Base-by-base conservation (phyloP, 495 filamentous ascomycete species). In the Cercophora scortea region DNA sequence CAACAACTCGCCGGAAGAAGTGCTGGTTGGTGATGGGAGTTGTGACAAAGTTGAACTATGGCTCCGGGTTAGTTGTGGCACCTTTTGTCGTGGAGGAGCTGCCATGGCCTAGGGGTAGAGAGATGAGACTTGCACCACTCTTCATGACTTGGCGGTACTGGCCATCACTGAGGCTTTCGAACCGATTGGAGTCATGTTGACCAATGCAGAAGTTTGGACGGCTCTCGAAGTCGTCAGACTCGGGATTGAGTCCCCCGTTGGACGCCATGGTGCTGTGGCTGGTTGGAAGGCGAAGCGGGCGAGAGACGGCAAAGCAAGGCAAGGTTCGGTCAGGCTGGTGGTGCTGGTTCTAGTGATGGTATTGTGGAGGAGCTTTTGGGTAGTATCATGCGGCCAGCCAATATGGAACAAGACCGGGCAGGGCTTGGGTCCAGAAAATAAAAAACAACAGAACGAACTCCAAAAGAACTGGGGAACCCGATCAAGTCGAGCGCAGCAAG, bases 21-120 rank as follows among this genome's bases (percentile, higher is more conserved):
- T 85, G 76, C 9, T 79, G 61, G 46, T 86, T 96, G 2, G 93
- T 96, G 57, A 98, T 90, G 9, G 88, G 87, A 0, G 82, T 84
- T 0, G 92, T 96, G 60, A 95, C 79, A 78, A 95, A 89, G 66
- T 93, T 85, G 81, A 97, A 97, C 89, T 97, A 45, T 15, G 2
- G 36, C 11, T 32, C n/a, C 12, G 43, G 42, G 60, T 52, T 43
- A 50, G 42, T 25, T 36, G 18, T 34, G 10, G 42, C 13, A 32
- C 13, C 1, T 25, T 54, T 50, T n/a, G 47, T 15, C 44, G 35
- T n/a, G 9, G 43, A 42, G 18, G 34, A 19, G 1, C 1, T 11
- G 38, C 38, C 38, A 12, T 41, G 12, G 15, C 11, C 38, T 41
- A 7, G 38, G 38, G 11, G n/a, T 11, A 18, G 11, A 32, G 19